Evolutionary conservation across 2,329 filamentous ascomycete species (phyloP).

Genomic region (Chaetomium globosum): DNA sequence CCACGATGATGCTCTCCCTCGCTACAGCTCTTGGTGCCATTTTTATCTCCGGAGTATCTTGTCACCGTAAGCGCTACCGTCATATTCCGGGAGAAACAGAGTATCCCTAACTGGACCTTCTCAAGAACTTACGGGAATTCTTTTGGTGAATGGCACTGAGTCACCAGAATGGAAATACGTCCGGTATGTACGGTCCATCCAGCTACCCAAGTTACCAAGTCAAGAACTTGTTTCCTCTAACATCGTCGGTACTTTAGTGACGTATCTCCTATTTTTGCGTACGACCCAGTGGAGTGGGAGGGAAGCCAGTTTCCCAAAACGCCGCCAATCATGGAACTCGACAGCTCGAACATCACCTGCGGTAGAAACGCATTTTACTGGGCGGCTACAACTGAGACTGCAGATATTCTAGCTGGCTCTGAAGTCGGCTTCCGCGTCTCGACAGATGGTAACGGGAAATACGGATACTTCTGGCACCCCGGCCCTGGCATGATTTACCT

Average conservation of each 20-base stretch:
- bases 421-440: conserved; percentile 32
- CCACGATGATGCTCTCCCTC: background rate
- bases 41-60: background rate
- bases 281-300: background rate
- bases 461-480: conserved; percentile 22
- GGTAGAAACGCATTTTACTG: conserved; percentile 25
- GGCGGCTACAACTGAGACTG: conserved; percentile 25
- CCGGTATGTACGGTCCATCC: background rate
- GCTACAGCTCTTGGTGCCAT: background rate
- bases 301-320: conserved; percentile 5
- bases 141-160: conserved; percentile 29
- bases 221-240: background rate
- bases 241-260: background rate
- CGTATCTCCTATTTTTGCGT: background rate
- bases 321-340: conserved; percentile 13
- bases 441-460: conserved; percentile 23
- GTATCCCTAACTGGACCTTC: background rate
- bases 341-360: conserved; percentile 29
- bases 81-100: background rate
- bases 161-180: conserved; percentile 30
- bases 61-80: conserved; percentile 12
- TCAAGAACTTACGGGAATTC: conserved; percentile 24
- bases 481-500: conserved; percentile 29
- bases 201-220: background rate
- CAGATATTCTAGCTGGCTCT: conserved; percentile 28